phyloP scores from a whole-genome alignment of 2,329 filamentous ascomycete genomes.

The Sclerotinia minor region DNA sequence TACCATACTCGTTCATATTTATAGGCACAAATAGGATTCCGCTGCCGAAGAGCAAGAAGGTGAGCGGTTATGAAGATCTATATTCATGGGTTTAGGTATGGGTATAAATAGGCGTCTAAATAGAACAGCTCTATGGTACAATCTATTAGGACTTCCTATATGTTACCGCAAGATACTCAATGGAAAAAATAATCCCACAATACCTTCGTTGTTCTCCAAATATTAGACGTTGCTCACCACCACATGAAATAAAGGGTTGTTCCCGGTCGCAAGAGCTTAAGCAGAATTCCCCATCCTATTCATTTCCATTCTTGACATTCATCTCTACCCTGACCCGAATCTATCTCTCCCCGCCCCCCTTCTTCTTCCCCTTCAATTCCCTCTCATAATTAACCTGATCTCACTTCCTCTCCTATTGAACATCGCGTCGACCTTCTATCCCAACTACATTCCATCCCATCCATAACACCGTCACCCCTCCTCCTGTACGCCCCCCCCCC shows the following conservation, averaged over 20 bases:
- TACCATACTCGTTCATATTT: neutral
- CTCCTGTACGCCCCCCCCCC: too few relatives aligned
- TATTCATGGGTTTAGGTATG: too few relatives aligned
- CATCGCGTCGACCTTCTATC: too few relatives aligned
- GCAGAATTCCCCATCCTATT: too few relatives aligned
- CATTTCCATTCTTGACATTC: neutral
- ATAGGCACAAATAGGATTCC: conserved; percentile 1
- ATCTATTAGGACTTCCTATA: neutral
- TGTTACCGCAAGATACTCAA: neutral
- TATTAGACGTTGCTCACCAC: too few relatives aligned
- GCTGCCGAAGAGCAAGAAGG: neutral
- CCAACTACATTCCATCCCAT: too few relatives aligned
- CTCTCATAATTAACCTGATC: neutral
- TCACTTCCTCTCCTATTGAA: too few relatives aligned
- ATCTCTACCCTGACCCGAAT: neutral
- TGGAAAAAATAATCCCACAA: neutral
- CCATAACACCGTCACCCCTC: too few relatives aligned
- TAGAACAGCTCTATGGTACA: too few relatives aligned
- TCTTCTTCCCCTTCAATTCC: neutral
- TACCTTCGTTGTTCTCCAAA: neutral
- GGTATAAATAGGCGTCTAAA: neutral
- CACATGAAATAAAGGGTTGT: neutral
- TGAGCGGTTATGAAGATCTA: neutral
- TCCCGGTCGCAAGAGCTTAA: neutral
- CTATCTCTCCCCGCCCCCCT: too few relatives aligned